Evolutionary conservation across 2,329 filamentous ascomycete species (phyloP).

Genomic region (Aspergillus fijiensis): DNA sequence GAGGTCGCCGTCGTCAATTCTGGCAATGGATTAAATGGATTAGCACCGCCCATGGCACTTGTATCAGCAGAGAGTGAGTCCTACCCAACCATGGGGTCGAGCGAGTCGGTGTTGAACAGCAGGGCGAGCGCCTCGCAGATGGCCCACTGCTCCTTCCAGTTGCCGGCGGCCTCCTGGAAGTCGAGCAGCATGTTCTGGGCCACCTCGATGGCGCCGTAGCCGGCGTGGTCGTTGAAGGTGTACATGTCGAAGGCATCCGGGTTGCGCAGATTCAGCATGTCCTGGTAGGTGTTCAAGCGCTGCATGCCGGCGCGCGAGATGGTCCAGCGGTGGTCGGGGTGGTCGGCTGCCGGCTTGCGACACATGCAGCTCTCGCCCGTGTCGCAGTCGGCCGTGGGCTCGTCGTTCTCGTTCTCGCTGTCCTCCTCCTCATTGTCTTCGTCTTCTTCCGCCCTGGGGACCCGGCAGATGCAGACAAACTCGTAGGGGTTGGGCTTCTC

Average conservation of each 20-base stretch:
- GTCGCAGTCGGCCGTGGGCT: conserved; percentile 21
- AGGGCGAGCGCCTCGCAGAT: conserved; percentile 42
- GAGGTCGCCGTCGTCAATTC: conserved; percentile 13
- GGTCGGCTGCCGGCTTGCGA: conserved; percentile 8
- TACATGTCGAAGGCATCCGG: conserved; percentile 47
- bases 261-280: conserved; percentile 32
- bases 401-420: conserved; percentile 31
- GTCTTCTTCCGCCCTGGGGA: too few relatives aligned
- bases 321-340: conserved; percentile 11
- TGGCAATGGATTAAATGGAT: conserved; percentile 1
- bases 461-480: too few relatives aligned
- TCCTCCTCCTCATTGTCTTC: conserved; percentile 9
- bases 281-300: not conserved
- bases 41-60: too few relatives aligned
- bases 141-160: conserved; percentile 43
- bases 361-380: conserved; percentile 12
- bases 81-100: conserved; percentile 24
- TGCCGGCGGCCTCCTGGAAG: conserved; percentile 36
- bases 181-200: conserved; percentile 47
- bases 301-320: conserved; percentile 2
- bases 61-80: not conserved
- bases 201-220: conserved; percentile 45
- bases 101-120: conserved; percentile 25
- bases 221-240: conserved; percentile 45
- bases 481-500: not conserved